Evolutionary conservation across 2,329 filamentous ascomycete genomes (phyloP).

Genomic region (Xylariales sp.): DNA sequence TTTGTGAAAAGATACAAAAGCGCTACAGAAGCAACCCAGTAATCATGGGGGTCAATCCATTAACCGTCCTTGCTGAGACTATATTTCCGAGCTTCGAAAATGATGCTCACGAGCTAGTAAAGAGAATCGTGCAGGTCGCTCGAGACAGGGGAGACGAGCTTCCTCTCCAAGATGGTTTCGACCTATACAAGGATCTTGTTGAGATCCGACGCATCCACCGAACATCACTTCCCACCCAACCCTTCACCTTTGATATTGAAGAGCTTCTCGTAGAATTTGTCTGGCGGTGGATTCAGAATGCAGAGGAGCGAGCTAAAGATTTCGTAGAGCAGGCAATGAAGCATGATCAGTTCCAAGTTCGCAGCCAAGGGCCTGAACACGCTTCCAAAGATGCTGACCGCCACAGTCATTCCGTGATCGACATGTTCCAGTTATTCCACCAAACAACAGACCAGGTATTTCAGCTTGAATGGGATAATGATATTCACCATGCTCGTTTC

Average conservation of each 20-base stretch:
- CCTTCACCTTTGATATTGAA: conserved; percentile 91
- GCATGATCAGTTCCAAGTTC: conserved; percentile 86
- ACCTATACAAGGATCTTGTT: conserved; percentile 88
- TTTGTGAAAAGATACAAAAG: conserved; percentile 91
- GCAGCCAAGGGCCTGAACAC: conserved; percentile 71
- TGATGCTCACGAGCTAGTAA: conserved; percentile 86
- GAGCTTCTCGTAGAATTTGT: conserved; percentile 89
- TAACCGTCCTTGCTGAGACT: conserved; percentile 80
- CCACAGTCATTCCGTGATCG: conserved; percentile 92
- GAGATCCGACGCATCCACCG: conserved; percentile 85
- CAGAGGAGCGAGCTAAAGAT: conserved; percentile 80
- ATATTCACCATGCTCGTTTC: conserved; percentile 93
- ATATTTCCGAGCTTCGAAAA: conserved; percentile 91
- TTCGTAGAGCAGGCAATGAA: conserved; percentile 93
- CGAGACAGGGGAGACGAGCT: conserved; percentile 79
- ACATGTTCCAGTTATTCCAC: conserved; percentile 94
- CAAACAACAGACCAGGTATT: conserved; percentile 90
- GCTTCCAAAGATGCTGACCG: conserved; percentile 81
- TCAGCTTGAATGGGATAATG: conserved; percentile 90
- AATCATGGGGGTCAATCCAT: conserved; percentile 78
- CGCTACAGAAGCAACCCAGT: conserved; percentile 88
- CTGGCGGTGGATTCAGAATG: conserved; percentile 91
- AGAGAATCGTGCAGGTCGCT: conserved; percentile 80
- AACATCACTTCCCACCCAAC: conserved; percentile 75
- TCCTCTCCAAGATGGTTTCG: conserved; percentile 90